Percentiles rank a stretch among this genome's conserved stretches.
Conservation (phyloP, 345 rosid species). For the Ceriops decandra region DNA sequence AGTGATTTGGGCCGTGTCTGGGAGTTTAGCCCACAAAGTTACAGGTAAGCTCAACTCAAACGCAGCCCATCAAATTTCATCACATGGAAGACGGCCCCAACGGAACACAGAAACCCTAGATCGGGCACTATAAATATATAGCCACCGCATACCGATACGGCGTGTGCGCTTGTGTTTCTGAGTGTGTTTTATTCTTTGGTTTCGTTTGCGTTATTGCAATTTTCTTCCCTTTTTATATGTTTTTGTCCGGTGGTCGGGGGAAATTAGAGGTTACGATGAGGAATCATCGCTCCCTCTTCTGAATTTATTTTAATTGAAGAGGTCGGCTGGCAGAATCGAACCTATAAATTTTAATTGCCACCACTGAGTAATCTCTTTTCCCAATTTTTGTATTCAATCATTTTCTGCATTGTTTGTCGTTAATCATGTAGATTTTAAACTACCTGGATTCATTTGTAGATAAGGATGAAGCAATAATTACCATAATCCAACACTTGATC, state of each 20-base stretch:
- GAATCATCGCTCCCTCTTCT: conserved; percentile 68
- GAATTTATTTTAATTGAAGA: conserved; percentile 39
- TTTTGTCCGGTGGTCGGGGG: not conserved
- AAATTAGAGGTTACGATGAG: conserved; percentile 40
- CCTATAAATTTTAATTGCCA: conserved; percentile 40
- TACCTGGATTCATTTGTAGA: conserved; percentile 9
- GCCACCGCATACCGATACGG: not conserved
- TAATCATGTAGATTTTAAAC: not conserved
- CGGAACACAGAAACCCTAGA: conserved; percentile 3
- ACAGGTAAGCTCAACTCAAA: too few relatives aligned
- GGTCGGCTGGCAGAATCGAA: conserved; percentile 69
- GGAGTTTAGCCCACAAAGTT: too few relatives aligned
- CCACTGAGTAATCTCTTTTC: conserved; percentile 46
- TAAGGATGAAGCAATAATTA: conserved; percentile 42
- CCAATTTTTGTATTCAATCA: too few relatives aligned
- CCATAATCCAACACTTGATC: conserved; percentile 70
- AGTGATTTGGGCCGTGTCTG: too few relatives aligned
- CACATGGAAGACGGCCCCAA: too few relatives aligned
- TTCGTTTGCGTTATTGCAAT: not conserved
- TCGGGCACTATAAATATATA: not conserved
- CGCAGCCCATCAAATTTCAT: too few relatives aligned
- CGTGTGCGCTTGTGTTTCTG: too few relatives aligned
- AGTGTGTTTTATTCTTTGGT: too few relatives aligned
- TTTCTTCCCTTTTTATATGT: not conserved
- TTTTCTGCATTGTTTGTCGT: not conserved